A percentile compares a stretch with the other conserved stretches of the same genome.
phyloP scores from a whole-genome alignment of 352 stramenopile genomes.

The Phytophthora boehmeriae region DNA sequence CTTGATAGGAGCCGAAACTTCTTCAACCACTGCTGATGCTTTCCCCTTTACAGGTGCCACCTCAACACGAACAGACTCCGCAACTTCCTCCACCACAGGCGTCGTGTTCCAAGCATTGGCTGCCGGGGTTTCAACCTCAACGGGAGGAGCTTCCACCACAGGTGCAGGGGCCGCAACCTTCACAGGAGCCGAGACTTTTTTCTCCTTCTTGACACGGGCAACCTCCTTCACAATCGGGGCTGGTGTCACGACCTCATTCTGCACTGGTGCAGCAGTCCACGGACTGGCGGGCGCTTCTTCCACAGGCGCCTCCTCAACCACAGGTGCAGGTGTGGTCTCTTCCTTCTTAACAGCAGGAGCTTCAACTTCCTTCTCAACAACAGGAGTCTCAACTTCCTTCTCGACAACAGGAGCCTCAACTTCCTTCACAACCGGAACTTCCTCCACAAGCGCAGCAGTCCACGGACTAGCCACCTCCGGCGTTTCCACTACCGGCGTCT shows the following conservation, averaged over 20 bases:
- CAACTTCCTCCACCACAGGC: slow-evolving; percentile 19
- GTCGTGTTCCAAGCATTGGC: slow-evolving; percentile 8
- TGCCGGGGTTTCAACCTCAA: slow-evolving; percentile 15
- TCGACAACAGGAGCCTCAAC: too few species aligned
- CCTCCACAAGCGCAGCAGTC: slow-evolving; percentile 37
- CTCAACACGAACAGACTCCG: slow-evolving; percentile 3
- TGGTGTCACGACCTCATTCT: slow-evolving; percentile 15
- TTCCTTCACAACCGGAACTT: slow-evolving; percentile 15
- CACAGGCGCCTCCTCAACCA: slow-evolving; percentile 1
- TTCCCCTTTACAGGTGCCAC: slow-evolving; percentile 22
- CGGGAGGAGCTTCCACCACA: slow-evolving; percentile 9
- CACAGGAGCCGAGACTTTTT: not conserved
- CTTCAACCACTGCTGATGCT: slow-evolving; percentile 8
- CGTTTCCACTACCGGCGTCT: not conserved
- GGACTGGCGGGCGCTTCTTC: slow-evolving; percentile 3
- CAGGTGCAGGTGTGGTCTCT: not conserved
- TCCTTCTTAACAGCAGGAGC: not conserved
- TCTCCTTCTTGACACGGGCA: not conserved
- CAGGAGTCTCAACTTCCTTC: too few species aligned
- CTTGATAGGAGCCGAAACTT: slow-evolving; percentile 10
- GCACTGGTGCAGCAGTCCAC: slow-evolving; percentile 15
- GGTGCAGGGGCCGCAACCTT: not conserved
- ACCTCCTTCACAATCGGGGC: not conserved
- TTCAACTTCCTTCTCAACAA: not conserved
- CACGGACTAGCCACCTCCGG: slow-evolving; percentile 22